Evolutionary conservation across 2,329 filamentous ascomycete species (phyloP).

Genomic region (Hymenoscyphus occultus): DNA sequence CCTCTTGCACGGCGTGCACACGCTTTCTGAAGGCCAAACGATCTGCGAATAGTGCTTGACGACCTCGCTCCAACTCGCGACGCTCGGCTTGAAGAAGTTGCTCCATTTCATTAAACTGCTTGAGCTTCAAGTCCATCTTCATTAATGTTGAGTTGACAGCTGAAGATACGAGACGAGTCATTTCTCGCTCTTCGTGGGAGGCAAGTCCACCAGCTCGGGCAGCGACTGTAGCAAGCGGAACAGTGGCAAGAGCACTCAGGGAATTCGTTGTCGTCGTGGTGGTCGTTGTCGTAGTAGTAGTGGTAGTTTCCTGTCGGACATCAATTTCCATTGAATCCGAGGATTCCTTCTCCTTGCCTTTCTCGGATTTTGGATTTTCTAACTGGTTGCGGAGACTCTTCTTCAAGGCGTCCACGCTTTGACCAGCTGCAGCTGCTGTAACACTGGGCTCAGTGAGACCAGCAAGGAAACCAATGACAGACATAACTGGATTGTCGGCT

Average conservation of each 20-base stretch:
- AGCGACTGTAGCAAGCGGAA: conserved; percentile 82
- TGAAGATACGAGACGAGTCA: conserved; percentile 88
- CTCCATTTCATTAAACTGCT: conserved; percentile 97
- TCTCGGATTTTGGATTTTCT: conserved; percentile 58
- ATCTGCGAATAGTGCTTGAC: conserved; percentile 92
- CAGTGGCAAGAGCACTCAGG: conserved; percentile 60
- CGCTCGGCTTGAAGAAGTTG: conserved; percentile 87
- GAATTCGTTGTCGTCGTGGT: conserved; percentile 48
- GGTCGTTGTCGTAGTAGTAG: conserved; percentile 45
- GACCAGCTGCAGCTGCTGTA: conserved; percentile 85
- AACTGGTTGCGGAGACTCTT: conserved; percentile 75
- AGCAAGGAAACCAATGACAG: conserved; percentile 90
- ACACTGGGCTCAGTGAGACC: conserved; percentile 86
- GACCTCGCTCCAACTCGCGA: conserved; percentile 84
- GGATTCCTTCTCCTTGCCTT: conserved; percentile 54
- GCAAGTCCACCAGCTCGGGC: conserved; percentile 84
- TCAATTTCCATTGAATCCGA: conserved; percentile 65
- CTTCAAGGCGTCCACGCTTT: conserved; percentile 82
- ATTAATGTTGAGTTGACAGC: conserved; percentile 92
- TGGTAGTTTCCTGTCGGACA: conserved; percentile 46
- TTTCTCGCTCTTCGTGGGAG: conserved; percentile 94
- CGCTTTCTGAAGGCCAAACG: conserved; percentile 85
- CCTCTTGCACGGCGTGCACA: conserved; percentile 77
- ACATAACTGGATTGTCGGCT: conserved; percentile 94
- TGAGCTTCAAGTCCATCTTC: conserved; percentile 92